Evolutionary conservation across 805 yeast genomes (phyloP).

Genomic region (Yarrowia yakushimensis): DNA sequence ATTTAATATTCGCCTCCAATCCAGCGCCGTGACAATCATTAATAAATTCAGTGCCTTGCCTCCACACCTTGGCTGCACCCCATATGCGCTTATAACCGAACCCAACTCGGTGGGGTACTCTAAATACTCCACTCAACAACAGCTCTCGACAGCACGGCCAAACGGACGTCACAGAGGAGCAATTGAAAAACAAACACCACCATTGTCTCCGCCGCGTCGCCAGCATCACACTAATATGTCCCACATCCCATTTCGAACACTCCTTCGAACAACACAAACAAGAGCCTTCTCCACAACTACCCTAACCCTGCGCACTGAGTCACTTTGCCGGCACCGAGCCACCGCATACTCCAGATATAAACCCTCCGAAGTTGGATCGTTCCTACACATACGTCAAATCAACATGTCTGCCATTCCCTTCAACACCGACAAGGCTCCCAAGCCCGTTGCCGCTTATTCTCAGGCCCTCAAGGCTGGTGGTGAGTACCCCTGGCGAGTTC

Average conservation of each 20-base stretch:
- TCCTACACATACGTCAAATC: neutral
- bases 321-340: constrained; percentile 8
- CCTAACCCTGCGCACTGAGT: constrained; percentile 17
- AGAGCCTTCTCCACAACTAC: neutral
- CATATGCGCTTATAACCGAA: neutral
- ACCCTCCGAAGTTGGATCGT: neutral
- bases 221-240: neutral
- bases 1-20: no score
- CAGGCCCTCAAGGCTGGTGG: constrained; percentile 90
- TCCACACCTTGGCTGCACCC: neutral
- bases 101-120: neutral
- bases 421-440: constrained; percentile 59
- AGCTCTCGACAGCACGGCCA: neutral
- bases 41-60: no score
- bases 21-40: no score
- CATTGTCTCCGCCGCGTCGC: neutral
- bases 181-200: neutral
- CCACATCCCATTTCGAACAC: neutral
- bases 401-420: constrained; percentile 25
- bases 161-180: neutral
- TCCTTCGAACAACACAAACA: neutral
- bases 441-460: constrained; percentile 94
- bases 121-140: neutral
- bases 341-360: neutral
- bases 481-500: constrained; percentile 27